Evolutionary conservation across 2,329 filamentous ascomycete genomes (phyloP).

Genomic region (Akanthomyces dipterigenus): DNA sequence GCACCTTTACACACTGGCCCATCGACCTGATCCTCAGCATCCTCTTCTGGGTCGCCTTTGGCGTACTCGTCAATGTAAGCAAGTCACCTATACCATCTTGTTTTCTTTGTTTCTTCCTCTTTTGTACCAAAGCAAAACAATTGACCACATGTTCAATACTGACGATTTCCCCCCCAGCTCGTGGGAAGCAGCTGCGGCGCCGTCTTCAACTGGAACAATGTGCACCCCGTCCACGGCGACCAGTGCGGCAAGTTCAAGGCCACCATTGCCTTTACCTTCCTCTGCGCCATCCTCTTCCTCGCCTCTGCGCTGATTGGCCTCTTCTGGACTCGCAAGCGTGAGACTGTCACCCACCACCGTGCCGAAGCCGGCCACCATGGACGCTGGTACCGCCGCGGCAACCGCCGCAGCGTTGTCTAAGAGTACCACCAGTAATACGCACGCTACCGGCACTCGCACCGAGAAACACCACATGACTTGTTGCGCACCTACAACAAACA

Average conservation of each 20-base stretch:
- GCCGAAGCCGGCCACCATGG: conserved; percentile 23
- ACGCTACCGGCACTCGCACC: background rate
- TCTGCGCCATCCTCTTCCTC: conserved; percentile 66
- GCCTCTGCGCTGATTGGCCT: conserved; percentile 52
- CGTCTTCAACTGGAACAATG: conserved; percentile 53
- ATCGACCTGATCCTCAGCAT: conserved; percentile 62
- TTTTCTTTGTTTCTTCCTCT: conserved; percentile 14
- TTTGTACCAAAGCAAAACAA: no score
- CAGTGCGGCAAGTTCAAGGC: conserved; percentile 65
- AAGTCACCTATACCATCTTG: no score
- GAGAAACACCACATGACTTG: background rate
- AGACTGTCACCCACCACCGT: conserved; percentile 26
- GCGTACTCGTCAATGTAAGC: conserved; percentile 56
- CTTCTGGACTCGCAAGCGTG: conserved; percentile 43
- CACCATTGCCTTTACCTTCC: conserved; percentile 63
- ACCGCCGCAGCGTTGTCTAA: conserved; percentile 37
- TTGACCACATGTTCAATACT: background rate
- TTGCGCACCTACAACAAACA: background rate
- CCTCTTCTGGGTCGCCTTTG: conserved; percentile 65
- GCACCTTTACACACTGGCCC: conserved; percentile 63
- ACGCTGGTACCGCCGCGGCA: conserved; percentile 32
- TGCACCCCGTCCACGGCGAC: conserved; percentile 37
- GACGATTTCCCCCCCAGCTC: conserved; percentile 22
- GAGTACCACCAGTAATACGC: background rate
- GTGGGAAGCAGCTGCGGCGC: conserved; percentile 44